These are phyloP conservation scores for Nicotiana tomentosiformis DNA, from an alignment of 257 asterid species.

Conservation along the genomic window DNA sequence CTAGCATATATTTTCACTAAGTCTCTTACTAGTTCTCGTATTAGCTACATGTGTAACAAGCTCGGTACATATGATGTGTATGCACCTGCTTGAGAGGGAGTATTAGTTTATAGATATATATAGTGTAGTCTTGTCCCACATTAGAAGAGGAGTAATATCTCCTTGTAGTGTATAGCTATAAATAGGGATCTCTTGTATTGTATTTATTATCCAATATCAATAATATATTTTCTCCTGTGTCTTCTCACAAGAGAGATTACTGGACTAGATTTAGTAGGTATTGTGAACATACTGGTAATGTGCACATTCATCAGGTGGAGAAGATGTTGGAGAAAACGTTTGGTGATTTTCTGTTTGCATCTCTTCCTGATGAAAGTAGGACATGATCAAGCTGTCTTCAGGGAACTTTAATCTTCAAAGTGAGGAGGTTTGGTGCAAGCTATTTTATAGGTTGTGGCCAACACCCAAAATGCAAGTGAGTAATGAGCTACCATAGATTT, in stretches of 20 bases:
- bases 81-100: too few species aligned
- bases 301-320: slow-evolving; percentile 88
- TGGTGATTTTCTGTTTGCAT: slow-evolving; percentile 65
- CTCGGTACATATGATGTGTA: too few species aligned
- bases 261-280: slow-evolving; percentile 91
- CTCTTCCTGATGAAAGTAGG: slow-evolving; percentile 58
- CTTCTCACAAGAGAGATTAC: slow-evolving; percentile 44
- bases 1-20: too few species aligned
- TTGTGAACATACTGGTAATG: slow-evolving; percentile 51
- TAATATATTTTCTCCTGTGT: too few species aligned
- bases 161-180: too few species aligned
- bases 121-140: too few species aligned
- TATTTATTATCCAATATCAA: too few species aligned
- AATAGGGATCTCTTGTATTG: too few species aligned
- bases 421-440: slow-evolving; percentile 84
- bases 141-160: too few species aligned
- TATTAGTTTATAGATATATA: too few species aligned
- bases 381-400: slow-evolving; percentile 77
- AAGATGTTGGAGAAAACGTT: slow-evolving; percentile 85
- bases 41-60: too few species aligned
- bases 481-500: background rate
- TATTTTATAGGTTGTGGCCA: slow-evolving; percentile 93
- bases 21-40: too few species aligned
- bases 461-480: slow-evolving; percentile 96
- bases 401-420: slow-evolving; percentile 81